Conservation (phyloP, 1,284 basidiomycete species). For the Ustilago esculenta region DNA sequence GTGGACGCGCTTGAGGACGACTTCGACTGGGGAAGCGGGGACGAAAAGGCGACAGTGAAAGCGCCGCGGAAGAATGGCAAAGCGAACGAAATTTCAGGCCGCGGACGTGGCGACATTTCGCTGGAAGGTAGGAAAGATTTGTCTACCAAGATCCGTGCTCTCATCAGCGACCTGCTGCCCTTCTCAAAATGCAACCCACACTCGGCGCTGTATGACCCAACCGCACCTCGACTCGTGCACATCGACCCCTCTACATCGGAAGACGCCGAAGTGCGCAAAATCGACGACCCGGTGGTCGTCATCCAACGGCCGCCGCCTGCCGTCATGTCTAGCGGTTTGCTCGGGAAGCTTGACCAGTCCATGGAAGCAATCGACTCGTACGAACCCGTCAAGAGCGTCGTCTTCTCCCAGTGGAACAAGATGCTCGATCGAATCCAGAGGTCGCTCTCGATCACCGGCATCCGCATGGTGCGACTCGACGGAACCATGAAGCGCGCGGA, state of each 20-base stretch:
- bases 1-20: constrained; percentile 17
- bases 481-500: constrained; percentile 60
- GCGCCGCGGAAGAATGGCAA: constrained; percentile 17
- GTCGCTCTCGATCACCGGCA: constrained; percentile 56
- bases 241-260: constrained; percentile 35
- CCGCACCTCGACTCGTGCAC: constrained; percentile 59
- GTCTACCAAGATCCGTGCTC: constrained; percentile 62
- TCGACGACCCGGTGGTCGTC: constrained; percentile 46
- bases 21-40: constrained; percentile 45
- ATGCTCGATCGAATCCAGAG: constrained; percentile 64
- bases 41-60: constrained; percentile 5
- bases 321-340: constrained; percentile 18
- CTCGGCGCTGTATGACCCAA: constrained; percentile 55
- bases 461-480: constrained; percentile 56
- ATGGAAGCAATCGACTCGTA: constrained; percentile 28
- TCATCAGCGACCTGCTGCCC: constrained; percentile 60
- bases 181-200: constrained; percentile 62
- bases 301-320: constrained; percentile 33
- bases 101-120: constrained; percentile 14
- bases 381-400: constrained; percentile 64
- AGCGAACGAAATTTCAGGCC: neutral
- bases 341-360: constrained; percentile 26
- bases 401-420: constrained; percentile 70
- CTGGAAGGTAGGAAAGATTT: constrained; percentile 47
- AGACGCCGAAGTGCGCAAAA: constrained; percentile 24